phyloP scores from a whole-genome alignment of 2,329 filamentous ascomycete genomes.

The Ophiobolus disseminans region DNA sequence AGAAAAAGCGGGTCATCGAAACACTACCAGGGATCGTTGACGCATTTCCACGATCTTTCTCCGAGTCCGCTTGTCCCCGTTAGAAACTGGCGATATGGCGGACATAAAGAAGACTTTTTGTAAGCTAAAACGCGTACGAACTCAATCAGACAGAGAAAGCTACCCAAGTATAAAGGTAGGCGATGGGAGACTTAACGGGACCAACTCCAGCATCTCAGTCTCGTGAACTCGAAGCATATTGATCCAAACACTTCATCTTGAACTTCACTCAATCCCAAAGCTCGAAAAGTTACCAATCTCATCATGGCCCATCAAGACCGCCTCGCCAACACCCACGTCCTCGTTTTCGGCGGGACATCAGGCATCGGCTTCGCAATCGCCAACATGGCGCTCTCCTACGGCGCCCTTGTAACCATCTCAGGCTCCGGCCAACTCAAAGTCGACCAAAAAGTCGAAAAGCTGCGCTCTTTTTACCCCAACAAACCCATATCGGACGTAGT shows the following conservation, averaged over 20 bases:
- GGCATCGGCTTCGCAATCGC: constrained; percentile 71
- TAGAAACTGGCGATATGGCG: too few relatives aligned
- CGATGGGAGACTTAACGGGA: too few relatives aligned
- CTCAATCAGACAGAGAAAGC: too few relatives aligned
- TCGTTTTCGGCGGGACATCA: constrained; percentile 70
- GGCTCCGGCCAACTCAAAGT: constrained; percentile 63
- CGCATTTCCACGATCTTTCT: not conserved
- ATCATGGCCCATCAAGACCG: constrained; percentile 53
- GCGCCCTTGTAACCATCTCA: constrained; percentile 64
- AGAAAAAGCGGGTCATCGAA: too few relatives aligned
- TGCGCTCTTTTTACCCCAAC: constrained; percentile 53
- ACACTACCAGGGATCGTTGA: not conserved
- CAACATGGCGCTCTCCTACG: constrained; percentile 62
- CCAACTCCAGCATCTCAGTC: too few relatives aligned
- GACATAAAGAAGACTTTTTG: too few relatives aligned
- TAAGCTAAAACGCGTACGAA: too few relatives aligned
- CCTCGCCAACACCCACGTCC: constrained; percentile 57
- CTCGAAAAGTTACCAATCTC: not conserved
- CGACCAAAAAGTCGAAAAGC: constrained; percentile 54
- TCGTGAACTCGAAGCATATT: not conserved
- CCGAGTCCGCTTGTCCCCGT: too few relatives aligned
- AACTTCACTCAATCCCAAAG: not conserved
- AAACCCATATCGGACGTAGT: constrained; percentile 20
- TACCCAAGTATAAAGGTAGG: too few relatives aligned
- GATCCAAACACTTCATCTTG: not conserved